Conservation (phyloP, 768 basidiomycete species). For the Tremella yokohamensis region DNA sequence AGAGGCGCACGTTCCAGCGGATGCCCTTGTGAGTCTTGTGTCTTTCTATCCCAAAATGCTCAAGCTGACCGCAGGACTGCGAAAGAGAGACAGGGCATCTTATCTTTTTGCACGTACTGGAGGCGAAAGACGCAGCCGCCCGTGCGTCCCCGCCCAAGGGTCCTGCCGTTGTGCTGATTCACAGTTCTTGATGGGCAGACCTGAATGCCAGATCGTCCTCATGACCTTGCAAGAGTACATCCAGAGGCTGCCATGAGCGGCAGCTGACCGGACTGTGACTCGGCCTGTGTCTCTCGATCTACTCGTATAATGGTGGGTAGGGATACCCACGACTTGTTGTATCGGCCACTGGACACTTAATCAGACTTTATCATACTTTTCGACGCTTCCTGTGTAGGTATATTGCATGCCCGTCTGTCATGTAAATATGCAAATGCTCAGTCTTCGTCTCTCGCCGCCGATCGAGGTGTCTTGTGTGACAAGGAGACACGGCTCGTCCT, state of each 20-base stretch:
- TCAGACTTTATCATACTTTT: not conserved
- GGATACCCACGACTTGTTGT: too few relatives aligned
- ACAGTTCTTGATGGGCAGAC: slow-evolving; percentile 31
- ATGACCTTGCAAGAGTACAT: slow-evolving; percentile 38
- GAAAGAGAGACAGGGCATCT: slow-evolving; percentile 24
- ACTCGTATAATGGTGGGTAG: too few relatives aligned
- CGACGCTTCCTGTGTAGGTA: not conserved
- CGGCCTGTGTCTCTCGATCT: slow-evolving; percentile 1
- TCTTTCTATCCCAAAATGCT: not conserved
- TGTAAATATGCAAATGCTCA: slow-evolving; percentile 4
- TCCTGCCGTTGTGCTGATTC: too few relatives aligned
- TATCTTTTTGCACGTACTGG: slow-evolving; percentile 39
- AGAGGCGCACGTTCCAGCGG: slow-evolving; percentile 32
- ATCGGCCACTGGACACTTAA: too few relatives aligned
- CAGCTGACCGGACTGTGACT: too few relatives aligned
- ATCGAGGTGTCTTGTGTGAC: not conserved
- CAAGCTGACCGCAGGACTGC: slow-evolving; percentile 19
- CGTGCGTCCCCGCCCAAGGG: not conserved
- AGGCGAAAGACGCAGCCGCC: slow-evolving; percentile 28
- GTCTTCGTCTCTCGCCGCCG: not conserved
- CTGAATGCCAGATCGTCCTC: slow-evolving; percentile 42
- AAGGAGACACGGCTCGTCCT: not conserved
- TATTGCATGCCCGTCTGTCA: too few relatives aligned
- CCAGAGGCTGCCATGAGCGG: too few relatives aligned
- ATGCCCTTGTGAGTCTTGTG: slow-evolving; percentile 30